Percentiles rank a stretch among this genome's conserved stretches.
phyloP scores from a whole-genome alignment of 345 rosid species.

The Eutrema yunnanense region DNA sequence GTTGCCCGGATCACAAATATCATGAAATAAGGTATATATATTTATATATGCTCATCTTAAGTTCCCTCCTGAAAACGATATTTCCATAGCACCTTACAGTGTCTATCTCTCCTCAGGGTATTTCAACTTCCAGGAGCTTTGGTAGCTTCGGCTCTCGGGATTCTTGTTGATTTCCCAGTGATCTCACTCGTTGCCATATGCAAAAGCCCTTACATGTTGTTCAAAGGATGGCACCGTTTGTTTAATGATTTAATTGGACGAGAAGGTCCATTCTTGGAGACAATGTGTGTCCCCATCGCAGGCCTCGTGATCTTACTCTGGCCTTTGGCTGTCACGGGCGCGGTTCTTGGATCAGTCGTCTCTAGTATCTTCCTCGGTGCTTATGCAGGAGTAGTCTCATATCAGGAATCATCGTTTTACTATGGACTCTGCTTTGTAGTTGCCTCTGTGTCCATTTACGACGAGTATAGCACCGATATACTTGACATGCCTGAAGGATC shows the following conservation, averaged over 20 bases:
- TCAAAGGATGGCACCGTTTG: slow-evolving; percentile 93
- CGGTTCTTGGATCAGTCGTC: slow-evolving; percentile 65
- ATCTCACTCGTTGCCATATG: slow-evolving; percentile 65
- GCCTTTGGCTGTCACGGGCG: slow-evolving; percentile 93
- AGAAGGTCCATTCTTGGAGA: slow-evolving; percentile 97
- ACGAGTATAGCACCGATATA: slow-evolving; percentile 86
- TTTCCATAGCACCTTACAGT: not conserved
- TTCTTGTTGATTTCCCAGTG: slow-evolving; percentile 58
- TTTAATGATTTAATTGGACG: slow-evolving; percentile 90
- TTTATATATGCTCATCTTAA: not conserved
- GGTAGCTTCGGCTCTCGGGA: slow-evolving; percentile 55
- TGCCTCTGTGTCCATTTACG: slow-evolving; percentile 77
- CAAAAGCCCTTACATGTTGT: slow-evolving; percentile 90
- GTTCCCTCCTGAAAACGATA: not conserved
- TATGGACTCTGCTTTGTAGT: slow-evolving; percentile 75
- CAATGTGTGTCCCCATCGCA: slow-evolving; percentile 95
- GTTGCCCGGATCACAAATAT: slow-evolving; percentile 48
- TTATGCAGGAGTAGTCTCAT: slow-evolving; percentile 76
- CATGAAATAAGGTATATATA: slow-evolving; percentile 73
- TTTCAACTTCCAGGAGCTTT: slow-evolving; percentile 68
- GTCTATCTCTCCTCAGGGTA: slow-evolving; percentile 42
- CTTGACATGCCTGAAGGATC: slow-evolving; percentile 94
- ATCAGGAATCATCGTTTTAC: slow-evolving; percentile 90
- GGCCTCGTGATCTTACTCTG: slow-evolving; percentile 91
- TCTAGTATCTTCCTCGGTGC: slow-evolving; percentile 83